phyloP scores from a whole-genome alignment of 106 monocot species.

The Platanthera guangdongensis region DNA sequence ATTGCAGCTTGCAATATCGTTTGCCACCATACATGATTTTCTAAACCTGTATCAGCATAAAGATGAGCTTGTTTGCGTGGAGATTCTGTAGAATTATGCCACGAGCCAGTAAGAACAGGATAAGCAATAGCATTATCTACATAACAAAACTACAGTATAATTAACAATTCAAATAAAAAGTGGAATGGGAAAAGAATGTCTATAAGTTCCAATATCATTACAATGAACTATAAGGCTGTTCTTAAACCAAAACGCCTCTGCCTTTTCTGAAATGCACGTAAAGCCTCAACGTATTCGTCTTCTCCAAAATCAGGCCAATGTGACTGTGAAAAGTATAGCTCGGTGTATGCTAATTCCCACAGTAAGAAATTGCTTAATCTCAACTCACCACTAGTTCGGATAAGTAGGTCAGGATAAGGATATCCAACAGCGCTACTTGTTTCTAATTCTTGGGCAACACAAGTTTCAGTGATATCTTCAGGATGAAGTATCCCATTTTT shows the following conservation, averaged over 20 bases:
- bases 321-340: conserved; percentile 52
- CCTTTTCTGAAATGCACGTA: conserved; percentile 55
- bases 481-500: conserved; percentile 38
- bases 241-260: conserved; percentile 53
- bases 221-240: background rate
- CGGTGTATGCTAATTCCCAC: conserved; percentile 71
- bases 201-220: background rate
- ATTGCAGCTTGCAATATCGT: too few relatives aligned
- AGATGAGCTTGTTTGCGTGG: background rate
- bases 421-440: conserved; percentile 29
- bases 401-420: conserved; percentile 60
- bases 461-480: conserved; percentile 45
- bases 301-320: conserved; percentile 79
- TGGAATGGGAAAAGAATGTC: background rate
- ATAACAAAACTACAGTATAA: background rate
- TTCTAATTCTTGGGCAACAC: conserved; percentile 48
- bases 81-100: background rate
- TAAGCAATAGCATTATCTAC: background rate
- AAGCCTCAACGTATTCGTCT: conserved; percentile 50
- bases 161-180: background rate
- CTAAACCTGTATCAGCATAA: background rate
- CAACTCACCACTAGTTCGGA: conserved; percentile 67
- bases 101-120: background rate
- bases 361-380: conserved; percentile 78
- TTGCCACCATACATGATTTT: too few relatives aligned